Conservation (phyloP, 345 rosid species). For the Hypericum perforatum region DNA sequence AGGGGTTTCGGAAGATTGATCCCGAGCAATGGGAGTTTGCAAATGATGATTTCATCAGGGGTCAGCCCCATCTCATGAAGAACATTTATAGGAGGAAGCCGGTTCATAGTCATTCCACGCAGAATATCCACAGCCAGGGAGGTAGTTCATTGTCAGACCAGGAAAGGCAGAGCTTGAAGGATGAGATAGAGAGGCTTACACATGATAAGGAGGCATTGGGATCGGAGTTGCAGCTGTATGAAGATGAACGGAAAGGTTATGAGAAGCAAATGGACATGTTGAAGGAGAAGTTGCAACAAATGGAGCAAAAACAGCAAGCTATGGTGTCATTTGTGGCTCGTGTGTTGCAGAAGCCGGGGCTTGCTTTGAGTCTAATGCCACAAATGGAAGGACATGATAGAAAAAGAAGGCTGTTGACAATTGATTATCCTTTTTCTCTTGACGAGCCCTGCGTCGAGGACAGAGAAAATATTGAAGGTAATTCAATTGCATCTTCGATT, state of each 20-base stretch:
- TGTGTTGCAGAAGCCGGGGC: conserved; percentile 57
- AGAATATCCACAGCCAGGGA: conserved; percentile 46
- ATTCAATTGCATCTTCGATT: conserved; percentile 28
- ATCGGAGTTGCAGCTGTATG: conserved; percentile 44
- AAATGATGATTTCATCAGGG: conserved; percentile 75
- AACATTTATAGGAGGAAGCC: conserved; percentile 91
- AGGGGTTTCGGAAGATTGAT: conserved; percentile 85
- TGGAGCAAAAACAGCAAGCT: conserved; percentile 48
- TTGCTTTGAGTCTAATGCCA: conserved; percentile 43
- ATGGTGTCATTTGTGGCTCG: conserved; percentile 42
- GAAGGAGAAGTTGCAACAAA: conserved; percentile 53
- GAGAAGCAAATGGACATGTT: conserved; percentile 45
- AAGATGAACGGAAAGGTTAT: conserved; percentile 41
- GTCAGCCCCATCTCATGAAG: conserved; percentile 59
- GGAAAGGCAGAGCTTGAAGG: conserved; percentile 57
- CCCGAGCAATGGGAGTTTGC: conserved; percentile 94
- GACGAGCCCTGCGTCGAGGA: conserved; percentile 36
- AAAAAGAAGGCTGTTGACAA: conserved; percentile 59
- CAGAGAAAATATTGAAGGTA: conserved; percentile 27
- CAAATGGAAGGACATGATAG: conserved; percentile 43
- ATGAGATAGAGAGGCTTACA: conserved; percentile 48
- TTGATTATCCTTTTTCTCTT: conserved; percentile 22
- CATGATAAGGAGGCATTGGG: conserved; percentile 47
- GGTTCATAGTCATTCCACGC: conserved; percentile 79
- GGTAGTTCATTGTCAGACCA: conserved; percentile 40